Evolutionary conservation across 257 asterid species (phyloP), one percentile per base, ranked within the genome.

Genomic region (Nicotiana obtusifolia): DNA sequence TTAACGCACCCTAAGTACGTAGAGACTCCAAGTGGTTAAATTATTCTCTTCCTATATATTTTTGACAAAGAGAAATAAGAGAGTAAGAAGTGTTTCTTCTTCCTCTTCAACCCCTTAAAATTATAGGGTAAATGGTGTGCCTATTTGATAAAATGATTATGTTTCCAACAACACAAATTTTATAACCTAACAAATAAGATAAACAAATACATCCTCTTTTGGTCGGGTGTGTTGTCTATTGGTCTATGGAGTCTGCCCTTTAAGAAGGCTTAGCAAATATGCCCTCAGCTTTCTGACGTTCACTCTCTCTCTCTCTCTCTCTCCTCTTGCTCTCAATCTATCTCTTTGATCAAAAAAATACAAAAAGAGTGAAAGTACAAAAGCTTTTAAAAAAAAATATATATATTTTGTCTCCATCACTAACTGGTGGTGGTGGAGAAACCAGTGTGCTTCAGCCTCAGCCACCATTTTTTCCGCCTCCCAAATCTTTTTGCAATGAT

Each of bases 391-490:
- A 31, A 30, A 67, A 7, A 33, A 13, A 22, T 14, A 56, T 78
- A 26, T 26, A 26, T 26, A 0, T 85, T 67, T 44, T 44, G 91
- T 91, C 91, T 86, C 88, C 73, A 68, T 90, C 92, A 89, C 86
- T 83, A 84, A 90, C 89, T 86, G 95, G 93, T 80, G 87, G 85
- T 75, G 87, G 86, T 82, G 82, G 87, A 82, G 67, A 41, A 68
- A 68, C 31, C 52, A 53, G 41, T 30, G 44, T 65, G 75, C 75
- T 33, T 65, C 57, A 80, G 79, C 53, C 79, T 78, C 83, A 87
- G 88, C 90, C 89, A 83, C 88, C 92, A 85, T 85, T 86, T 89
- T 88, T 87, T 84, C 88, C 85, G 85, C 87, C 85, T 86, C 87
- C 80, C 53, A 57, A 60, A 57, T 44, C 73, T 57, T 78, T 76